phyloP scores from a whole-genome alignment of 768 basidiomycete genomes.

The Tulasnella sp. region DNA sequence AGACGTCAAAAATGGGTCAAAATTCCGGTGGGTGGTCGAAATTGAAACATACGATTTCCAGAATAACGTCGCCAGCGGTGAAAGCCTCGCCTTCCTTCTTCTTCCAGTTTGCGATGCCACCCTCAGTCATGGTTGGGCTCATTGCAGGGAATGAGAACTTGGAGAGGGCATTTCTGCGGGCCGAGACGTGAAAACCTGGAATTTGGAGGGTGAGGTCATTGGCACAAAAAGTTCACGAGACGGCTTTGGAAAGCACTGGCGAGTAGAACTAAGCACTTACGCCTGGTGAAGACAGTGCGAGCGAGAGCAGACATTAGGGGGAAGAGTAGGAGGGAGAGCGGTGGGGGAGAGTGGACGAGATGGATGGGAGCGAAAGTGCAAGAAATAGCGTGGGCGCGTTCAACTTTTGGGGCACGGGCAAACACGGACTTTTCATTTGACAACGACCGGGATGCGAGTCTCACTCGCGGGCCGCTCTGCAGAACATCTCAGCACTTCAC shows the following conservation, averaged over 20 bases:
- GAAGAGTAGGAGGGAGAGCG: background rate
- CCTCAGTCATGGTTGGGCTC: constrained; percentile 99
- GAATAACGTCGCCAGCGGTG: constrained; percentile 85
- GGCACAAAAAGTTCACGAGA: background rate
- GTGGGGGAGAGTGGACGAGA: background rate
- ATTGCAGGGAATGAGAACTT: constrained; percentile 97
- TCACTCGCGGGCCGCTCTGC: background rate
- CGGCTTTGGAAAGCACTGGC: background rate
- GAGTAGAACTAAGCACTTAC: constrained; percentile 17
- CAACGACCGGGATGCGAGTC: background rate
- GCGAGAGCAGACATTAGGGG: constrained; percentile 32
- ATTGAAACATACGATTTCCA: constrained; percentile 77
- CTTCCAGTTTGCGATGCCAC: constrained; percentile 97
- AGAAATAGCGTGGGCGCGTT: constrained; percentile 22
- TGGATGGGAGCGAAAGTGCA: constrained; percentile 21
- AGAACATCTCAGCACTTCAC: background rate
- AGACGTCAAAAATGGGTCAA: background rate
- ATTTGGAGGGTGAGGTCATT: constrained; percentile 13
- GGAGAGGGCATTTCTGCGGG: constrained; percentile 73
- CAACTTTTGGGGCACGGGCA: constrained; percentile 12
- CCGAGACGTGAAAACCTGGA: constrained; percentile 81
- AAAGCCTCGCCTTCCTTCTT: constrained; percentile 94
- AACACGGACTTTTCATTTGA: constrained; percentile 17
- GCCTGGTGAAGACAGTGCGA: constrained; percentile 27
- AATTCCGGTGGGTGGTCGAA: constrained; percentile 1